Evolutionary conservation across 2,329 filamentous ascomycete species (phyloP), one percentile per base, ranked within the genome.

Genomic region (Cercospora zeina): DNA sequence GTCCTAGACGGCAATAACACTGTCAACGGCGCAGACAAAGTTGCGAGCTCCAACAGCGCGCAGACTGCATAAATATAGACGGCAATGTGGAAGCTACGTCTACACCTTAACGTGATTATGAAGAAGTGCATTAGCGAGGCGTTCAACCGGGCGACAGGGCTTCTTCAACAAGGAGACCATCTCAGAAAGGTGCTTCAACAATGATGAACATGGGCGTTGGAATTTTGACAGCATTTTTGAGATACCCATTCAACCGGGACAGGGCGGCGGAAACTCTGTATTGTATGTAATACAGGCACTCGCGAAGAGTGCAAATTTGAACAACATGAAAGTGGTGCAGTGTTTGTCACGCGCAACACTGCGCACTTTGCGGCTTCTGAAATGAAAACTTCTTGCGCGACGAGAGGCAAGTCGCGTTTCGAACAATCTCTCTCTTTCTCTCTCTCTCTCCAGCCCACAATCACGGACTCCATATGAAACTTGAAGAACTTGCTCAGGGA

Each of bases 221-320:
- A 42, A 51, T 56, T 59, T 57, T 55, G 61, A 54, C 39, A 59
- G 61, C 59, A 59, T 47, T 47, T 51, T 64, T 62, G 58, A 71
- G 68, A 72, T 71, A 72, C 71, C 71, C 69, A 73, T 72, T 73
- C 70, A 72, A 73, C 70, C 65, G 69, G 70, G 65, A 54, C 49
- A 60, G 51, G 58, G 58, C 27, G 30, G 37, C 54, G 58, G 19
- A 60, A 50, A 59, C 56, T 59, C 47, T 59, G 56, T 39, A 58
- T 59, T 45, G 33, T 59, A 50, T 33, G 45, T 51, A 37, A 49
- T 50, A 58, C 55, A 51, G 30, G 27, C 14, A 31, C 27, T 31
- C 33, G 49, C 47, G 56, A 59, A 4, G 31, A 39, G 56, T 58
- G 45, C 45, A 14, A 16, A 14, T 10, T 16, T 19, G 11, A 19